Base-by-base conservation (phyloP, 805 yeast genomes). In the Candida chilensis region DNA sequence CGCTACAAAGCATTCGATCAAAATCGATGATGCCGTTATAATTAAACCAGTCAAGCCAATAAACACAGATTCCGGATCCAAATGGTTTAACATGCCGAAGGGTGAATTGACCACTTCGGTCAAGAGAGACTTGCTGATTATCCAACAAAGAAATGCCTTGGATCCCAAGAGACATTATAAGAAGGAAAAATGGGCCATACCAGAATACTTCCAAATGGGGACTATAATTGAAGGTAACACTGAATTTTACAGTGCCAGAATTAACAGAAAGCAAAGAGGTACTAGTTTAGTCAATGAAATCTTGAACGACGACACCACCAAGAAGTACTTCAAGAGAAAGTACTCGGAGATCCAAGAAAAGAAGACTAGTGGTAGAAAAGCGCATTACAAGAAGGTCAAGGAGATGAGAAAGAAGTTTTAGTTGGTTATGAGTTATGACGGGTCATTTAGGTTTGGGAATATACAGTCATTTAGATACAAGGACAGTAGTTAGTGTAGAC, bases 81-180 rank as follows among this genome's bases (percentile, higher is more conserved):
- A 75, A 37, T 88, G 96, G 96, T 88, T 85, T 45, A 67, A 74
- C 30, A 64, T 88, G 69, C 85, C 86, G 18, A 77, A 74, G 40
- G 75, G 78, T 5, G 92, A 82, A 41, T 54, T 83, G 36, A 82
- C 94, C 7, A 74, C 79, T 2, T 67, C 69, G 17, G 49, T 83
- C 14, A 81, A 81, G 46, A 67, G 94, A 35, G 97, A 92, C 50
- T 50, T 92, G 42, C 62, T 75, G 45, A 57, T 92, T 11, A 64
- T 92, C 36, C 78, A 85, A 47, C 84, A 90, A 60, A 75, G 98
- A 55, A 80, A 82, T 33, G 95, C 87, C 7, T 65, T 92, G 37
- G 97, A 92, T 50, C 97, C 96, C 5, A 92, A 92, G 57, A 72
- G 96, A 44, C 95, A 86, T 56, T 92, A 92, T 57, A 86, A 84